Evolutionary conservation across 108 stramenopile genomes (phyloP), one percentile per base, ranked within the genome.

Genomic region (Fragilariopsis cylindrus): DNA sequence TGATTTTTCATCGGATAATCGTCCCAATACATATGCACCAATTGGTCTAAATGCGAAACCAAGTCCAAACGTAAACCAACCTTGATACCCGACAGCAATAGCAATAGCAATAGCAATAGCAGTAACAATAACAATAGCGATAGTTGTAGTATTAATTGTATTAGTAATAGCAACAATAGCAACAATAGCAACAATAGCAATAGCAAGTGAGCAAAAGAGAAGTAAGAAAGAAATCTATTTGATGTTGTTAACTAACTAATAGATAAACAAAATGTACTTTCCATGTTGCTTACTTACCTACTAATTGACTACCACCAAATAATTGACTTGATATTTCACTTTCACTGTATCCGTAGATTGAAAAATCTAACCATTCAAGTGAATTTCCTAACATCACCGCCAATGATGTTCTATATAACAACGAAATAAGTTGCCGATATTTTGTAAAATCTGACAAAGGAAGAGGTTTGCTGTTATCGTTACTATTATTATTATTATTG

Each of bases 281-380:
- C 0, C 30, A 30, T 30, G 30, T 0, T 30, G 30, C 30, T 30
- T 30, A 30, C 30, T 30, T 30, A 11, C 60, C 60, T 60, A 30
- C 60, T 9, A 9, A 11, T 11, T 11, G 11, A 16, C 39, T 60
- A 43, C 55, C 55, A 30, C 53, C 70, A 71, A 71, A 71, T 40
- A 71, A 43, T 13, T 53, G 53, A 39, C 42, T 40, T 13, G 53
- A 55, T 16, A 71, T 71, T 57, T 71, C 70, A 3, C 41, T n/a
- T 21, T 50, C 50, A 19, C 53, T 55, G 70, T 71, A 71, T 42
- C 70, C 70, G 57, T 71, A 71, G 43, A 71, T 71, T 11, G 55
- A n/a, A 71, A 71, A 71, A 43, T 71, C 70, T n/a, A 71, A 16
- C 53, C 53, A 71, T 43, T 71, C 70, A 30, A 71, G 70, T 15